Conservation (phyloP, 148 eudicot genomes). For the Rhododendron henanense region DNA sequence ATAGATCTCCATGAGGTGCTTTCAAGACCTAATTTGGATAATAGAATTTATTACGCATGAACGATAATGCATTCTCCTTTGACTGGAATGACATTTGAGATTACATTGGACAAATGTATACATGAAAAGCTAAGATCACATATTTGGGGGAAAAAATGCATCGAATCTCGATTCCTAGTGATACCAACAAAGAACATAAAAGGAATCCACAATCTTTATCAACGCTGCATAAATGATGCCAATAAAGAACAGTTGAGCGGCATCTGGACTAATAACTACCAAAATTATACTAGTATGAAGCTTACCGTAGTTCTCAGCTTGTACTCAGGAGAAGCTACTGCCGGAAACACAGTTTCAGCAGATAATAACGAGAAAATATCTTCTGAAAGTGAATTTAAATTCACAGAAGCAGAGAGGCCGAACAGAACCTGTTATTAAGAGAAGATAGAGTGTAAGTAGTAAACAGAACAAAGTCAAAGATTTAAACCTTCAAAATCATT, state of each 20-base stretch:
- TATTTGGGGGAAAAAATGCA: not conserved
- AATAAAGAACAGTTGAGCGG: not conserved
- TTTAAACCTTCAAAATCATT: slow-evolving; percentile 3
- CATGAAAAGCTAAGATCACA: not conserved
- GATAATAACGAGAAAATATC: slow-evolving; percentile 58
- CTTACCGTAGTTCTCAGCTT: slow-evolving; percentile 79
- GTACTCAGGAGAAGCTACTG: slow-evolving; percentile 69
- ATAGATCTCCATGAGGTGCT: slow-evolving; percentile 89
- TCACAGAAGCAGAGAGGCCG: slow-evolving; percentile 68
- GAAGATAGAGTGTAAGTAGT: not conserved
- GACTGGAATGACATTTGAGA: not conserved
- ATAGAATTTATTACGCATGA: not conserved
- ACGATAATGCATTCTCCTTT: not conserved
- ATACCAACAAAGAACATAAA: not conserved
- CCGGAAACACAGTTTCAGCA: slow-evolving; percentile 33
- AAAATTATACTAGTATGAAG: slow-evolving; percentile 9
- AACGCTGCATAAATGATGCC: not conserved
- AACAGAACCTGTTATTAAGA: slow-evolving; percentile 60
- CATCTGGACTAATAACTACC: not conserved
- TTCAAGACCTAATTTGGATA: slow-evolving; percentile 52
- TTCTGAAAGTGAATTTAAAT: slow-evolving; percentile 53
- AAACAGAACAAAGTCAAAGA: not conserved
- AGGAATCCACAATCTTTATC: not conserved
- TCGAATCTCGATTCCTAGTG: not conserved
- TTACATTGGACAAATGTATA: not conserved